A percentile compares a stretch with the other conserved stretches of the same genome.
Evolutionary conservation across 2,329 filamentous ascomycete genomes (phyloP).

Genomic region (Fusarium nanum): DNA sequence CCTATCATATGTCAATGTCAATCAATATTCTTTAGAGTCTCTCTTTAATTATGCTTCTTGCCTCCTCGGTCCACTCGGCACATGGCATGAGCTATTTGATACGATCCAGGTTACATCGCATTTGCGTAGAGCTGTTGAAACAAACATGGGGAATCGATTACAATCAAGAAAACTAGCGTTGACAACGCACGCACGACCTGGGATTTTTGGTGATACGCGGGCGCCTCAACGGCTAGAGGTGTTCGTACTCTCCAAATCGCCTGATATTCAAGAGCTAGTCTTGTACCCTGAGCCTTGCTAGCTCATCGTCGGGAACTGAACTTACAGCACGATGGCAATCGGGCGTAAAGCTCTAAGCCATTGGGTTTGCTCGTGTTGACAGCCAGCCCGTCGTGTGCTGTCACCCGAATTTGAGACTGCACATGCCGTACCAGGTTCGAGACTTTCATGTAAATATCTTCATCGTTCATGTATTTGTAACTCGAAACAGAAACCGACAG

Average conservation of each 20-base stretch:
- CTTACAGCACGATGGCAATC: conserved; percentile 12
- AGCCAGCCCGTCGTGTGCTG: not conserved
- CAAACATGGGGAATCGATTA: conserved; percentile 19
- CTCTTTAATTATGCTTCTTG: conserved; percentile 17
- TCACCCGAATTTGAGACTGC: not conserved
- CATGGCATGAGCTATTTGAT: conserved; percentile 17
- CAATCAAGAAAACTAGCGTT: conserved; percentile 26
- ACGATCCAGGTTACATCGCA: conserved; percentile 31
- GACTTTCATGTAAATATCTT: not conserved
- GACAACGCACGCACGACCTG: conserved; percentile 21
- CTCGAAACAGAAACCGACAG: conserved; percentile 5
- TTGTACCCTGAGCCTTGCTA: conserved; percentile 29
- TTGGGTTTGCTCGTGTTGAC: conserved; percentile 9
- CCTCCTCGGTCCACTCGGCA: conserved; percentile 16
- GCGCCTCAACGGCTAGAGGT: conserved; percentile 37
- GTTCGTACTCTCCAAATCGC: conserved; percentile 1
- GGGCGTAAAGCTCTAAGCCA: conserved; percentile 1
- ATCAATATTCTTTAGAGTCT: not conserved
- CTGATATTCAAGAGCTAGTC: conserved; percentile 28
- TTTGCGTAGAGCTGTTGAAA: conserved; percentile 25
- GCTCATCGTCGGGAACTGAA: not conserved
- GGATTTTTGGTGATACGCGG: conserved; percentile 27
- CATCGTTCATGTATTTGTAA: not conserved
- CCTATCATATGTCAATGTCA: not conserved
- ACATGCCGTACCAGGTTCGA: not conserved